These are phyloP conservation scores for Albugo laibachii DNA, from an alignment of 352 stramenopile species.

Conservation along the genomic window DNA sequence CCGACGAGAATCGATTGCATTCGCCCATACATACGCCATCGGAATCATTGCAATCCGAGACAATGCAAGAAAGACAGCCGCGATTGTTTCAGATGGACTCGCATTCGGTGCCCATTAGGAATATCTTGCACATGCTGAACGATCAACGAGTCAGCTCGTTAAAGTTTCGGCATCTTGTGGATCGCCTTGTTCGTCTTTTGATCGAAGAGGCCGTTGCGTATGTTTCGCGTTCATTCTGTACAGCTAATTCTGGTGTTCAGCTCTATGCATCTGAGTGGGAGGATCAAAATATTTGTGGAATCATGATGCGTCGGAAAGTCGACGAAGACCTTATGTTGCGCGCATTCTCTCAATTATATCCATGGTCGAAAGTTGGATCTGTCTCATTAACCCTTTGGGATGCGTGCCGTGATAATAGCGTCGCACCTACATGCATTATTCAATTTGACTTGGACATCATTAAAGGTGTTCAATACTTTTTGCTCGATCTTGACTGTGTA, in stretches of 20 bases:
- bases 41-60: no score
- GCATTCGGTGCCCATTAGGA: no score
- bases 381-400: neutral
- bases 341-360: neutral
- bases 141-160: no score
- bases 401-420: neutral
- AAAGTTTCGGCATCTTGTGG: neutral
- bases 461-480: neutral
- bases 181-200: neutral
- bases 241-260: neutral
- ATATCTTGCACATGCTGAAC: no score
- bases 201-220: neutral
- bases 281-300: neutral
- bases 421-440: neutral
- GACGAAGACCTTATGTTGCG: neutral
- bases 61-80: no score
- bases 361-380: neutral
- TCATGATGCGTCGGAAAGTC: no score
- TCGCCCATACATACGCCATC: no score
- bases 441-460: neutral
- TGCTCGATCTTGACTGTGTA: constrained; percentile 21
- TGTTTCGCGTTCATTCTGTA: neutral
- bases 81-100: no score
- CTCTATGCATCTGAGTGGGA: neutral
- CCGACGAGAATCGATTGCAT: no score